Evolutionary conservation across 2,329 filamentous ascomycete genomes (phyloP).

Genomic region (Sporothrix luriei): DNA sequence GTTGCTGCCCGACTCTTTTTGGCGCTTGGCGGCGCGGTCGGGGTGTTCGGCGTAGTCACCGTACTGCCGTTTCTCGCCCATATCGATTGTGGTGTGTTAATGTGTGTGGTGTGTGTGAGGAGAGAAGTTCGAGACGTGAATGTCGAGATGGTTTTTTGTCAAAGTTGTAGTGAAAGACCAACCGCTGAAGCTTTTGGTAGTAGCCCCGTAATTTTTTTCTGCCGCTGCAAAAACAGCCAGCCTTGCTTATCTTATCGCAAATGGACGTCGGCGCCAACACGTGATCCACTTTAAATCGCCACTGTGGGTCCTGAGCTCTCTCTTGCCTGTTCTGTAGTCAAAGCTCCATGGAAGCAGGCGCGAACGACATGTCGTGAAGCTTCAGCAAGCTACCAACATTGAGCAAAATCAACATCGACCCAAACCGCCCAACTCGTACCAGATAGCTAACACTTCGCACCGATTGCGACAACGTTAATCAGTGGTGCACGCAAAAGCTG

Average conservation of each 20-base stretch:
- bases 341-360: not conserved
- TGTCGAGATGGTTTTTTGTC: not conserved
- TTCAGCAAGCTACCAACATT: not conserved
- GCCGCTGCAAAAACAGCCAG: not conserved
- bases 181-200: not conserved
- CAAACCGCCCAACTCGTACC: no score
- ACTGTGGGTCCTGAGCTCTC: constrained; percentile 1
- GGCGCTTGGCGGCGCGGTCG: constrained; percentile 35
- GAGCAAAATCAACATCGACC: not conserved
- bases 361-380: constrained; percentile 1
- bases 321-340: not conserved
- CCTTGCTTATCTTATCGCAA: not conserved
- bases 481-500: no score
- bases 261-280: not conserved
- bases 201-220: constrained; percentile 19
- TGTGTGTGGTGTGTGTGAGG: not conserved
- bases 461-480: not conserved
- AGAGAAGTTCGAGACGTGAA: not conserved
- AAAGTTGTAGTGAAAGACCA: not conserved
- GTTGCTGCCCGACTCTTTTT: not conserved
- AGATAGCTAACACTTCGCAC: not conserved
- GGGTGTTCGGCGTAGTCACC: constrained; percentile 35
- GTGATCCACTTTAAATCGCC: constrained; percentile 13
- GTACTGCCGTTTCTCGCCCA: constrained; percentile 42
- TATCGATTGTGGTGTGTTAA: constrained; percentile 29